Evolutionary conservation across 345 rosid species (phyloP), one percentile per base, ranked within the genome.

Genomic region (Schrenkiella parvula): DNA sequence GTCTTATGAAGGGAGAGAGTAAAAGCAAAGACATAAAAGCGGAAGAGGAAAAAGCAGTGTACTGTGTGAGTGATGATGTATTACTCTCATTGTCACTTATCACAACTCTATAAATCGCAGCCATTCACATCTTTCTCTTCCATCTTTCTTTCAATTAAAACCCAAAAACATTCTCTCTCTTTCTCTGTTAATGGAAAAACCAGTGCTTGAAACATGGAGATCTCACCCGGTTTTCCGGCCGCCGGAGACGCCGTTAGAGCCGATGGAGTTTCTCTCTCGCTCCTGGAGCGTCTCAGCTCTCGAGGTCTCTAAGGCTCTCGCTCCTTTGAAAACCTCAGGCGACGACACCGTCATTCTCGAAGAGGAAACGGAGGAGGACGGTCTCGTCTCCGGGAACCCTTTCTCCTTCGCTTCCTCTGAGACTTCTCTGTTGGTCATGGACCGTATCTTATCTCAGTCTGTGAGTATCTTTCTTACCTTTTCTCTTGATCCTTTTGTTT

Each of bases 211-310:
- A 38, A 80, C 76, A 15, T 88, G 96, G 93, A 64, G 88, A 29
- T 68, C 80, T 63, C 88, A 86, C 71, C 57, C 82, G 47, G 55
- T 69, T 21, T 86, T 75, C 87, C 78, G 87, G 31, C 97, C 90
- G 18, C 98, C 97, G 83, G 96, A 93, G 76, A 85, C 96, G 0
- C 97, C 96, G 0, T 56, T 71, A 4, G 93, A 89, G 77, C 90
- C 97, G 47, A 93, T 93, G 95, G 97, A 93, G 84, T 93, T 89
- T 68, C 87, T 93, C 10, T 87, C 98, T 18, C 96, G 97, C 5
- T 89, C 98, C 0, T 93, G 98, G 96, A 91, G 98, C 57, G 72
- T 89, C n/a, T 93, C 98, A 8, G 90, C 97, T 14, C 77, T 72
- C 3, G 87, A 89, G 53, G 91, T 91, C 48, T 89, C 96, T 1